A percentile compares a stretch with the other conserved stretches of the same genome.
phyloP scores from a whole-genome alignment of 164 flowering plant genomes.

The Vitis rupestris region DNA sequence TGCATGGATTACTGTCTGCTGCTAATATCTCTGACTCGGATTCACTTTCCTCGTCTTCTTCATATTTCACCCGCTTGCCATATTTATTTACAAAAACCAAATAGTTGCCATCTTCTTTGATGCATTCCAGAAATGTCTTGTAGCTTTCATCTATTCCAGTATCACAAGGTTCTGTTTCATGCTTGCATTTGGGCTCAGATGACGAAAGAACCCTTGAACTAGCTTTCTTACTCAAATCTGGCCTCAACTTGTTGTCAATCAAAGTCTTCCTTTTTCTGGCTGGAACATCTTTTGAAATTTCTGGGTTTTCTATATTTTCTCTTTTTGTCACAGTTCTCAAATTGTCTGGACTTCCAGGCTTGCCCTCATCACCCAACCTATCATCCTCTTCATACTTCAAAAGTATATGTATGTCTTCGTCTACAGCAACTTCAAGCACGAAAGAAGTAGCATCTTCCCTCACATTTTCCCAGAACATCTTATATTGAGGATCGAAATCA shows the following conservation, averaged over 20 bases:
- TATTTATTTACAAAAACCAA: conserved; percentile 14
- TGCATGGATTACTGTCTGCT: background rate
- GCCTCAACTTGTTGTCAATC: background rate
- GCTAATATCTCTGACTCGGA: conserved; percentile 25
- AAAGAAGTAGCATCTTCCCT: conserved; percentile 32
- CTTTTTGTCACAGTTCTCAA: background rate
- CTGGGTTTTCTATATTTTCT: background rate
- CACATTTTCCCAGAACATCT: conserved; percentile 26
- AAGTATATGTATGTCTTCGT: conserved; percentile 3
- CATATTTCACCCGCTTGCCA: conserved; percentile 22
- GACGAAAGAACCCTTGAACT: background rate
- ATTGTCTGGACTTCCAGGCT: background rate
- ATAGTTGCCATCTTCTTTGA: conserved; percentile 12
- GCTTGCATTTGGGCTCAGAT: conserved; percentile 6
- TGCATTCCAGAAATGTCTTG: conserved; percentile 12
- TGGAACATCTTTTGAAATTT: background rate
- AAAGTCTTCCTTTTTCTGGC: background rate
- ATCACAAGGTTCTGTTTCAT: background rate
- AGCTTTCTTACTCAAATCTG: background rate
- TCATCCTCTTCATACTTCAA: conserved; percentile 26
- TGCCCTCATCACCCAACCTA: conserved; percentile 1
- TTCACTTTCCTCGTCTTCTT: conserved; percentile 11
- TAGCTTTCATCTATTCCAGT: conserved; percentile 26
- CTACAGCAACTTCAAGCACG: conserved; percentile 19
- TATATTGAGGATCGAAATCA: conserved; percentile 13